Evolutionary conservation across 116 monocot species (phyloP).

Genomic region (Posidonia oceanica): DNA sequence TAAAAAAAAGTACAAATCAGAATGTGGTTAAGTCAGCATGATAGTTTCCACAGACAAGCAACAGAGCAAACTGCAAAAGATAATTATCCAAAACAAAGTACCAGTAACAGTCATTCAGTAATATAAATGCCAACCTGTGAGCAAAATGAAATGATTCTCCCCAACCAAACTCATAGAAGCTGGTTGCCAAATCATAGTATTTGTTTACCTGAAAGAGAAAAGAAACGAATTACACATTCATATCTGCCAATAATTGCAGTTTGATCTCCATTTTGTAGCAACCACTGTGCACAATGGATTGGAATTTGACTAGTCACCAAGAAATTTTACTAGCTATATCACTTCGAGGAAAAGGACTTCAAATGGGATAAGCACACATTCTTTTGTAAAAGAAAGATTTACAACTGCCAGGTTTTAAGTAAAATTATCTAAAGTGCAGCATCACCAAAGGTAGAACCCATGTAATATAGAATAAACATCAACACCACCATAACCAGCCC

Average conservation of each 20-base stretch:
- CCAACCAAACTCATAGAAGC: conserved; percentile 99
- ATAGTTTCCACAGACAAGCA: neutral
- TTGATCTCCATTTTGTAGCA: too few relatives aligned
- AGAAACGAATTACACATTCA: neutral
- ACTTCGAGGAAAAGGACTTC: too few relatives aligned
- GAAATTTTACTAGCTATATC: too few relatives aligned
- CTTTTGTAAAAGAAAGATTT: too few relatives aligned
- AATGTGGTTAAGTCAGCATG: neutral
- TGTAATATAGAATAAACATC: too few relatives aligned
- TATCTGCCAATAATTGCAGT: neutral
- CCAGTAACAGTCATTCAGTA: neutral
- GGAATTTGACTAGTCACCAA: too few relatives aligned
- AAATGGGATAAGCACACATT: too few relatives aligned
- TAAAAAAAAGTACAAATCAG: neutral
- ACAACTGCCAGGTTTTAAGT: too few relatives aligned
- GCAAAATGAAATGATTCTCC: conserved; percentile 99
- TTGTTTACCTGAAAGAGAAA: conserved; percentile 72
- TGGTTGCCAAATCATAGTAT: conserved; percentile 97
- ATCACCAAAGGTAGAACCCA: too few relatives aligned
- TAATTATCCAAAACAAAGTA: neutral
- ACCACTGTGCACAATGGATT: too few relatives aligned
- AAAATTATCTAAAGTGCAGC: too few relatives aligned
- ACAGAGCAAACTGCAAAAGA: neutral
- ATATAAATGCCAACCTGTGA: conserved; percentile 38
- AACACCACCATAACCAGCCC: too few relatives aligned